Evolutionary conservation across 2,329 filamentous ascomycete species (phyloP).

Genomic region (Neonectria sp.): DNA sequence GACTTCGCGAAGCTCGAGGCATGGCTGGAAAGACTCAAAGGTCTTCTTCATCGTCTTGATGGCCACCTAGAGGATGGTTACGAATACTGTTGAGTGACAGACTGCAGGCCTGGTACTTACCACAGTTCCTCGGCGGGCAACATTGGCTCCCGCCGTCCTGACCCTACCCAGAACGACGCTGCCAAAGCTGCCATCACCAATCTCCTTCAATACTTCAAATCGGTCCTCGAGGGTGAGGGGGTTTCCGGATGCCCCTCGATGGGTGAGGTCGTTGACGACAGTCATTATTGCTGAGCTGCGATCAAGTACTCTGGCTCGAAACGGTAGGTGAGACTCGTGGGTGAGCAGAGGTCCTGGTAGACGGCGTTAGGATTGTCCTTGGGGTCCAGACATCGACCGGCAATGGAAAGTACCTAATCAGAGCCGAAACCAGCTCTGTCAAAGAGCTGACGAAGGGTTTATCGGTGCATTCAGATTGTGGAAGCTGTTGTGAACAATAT

Average conservation of each 20-base stretch:
- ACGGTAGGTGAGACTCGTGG: slow-evolving; percentile 35
- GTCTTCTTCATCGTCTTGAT: slow-evolving; percentile 99
- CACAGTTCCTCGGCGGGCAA: slow-evolving; percentile 92
- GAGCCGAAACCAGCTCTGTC: slow-evolving; percentile 51
- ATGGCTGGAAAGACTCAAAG: slow-evolving; percentile 92
- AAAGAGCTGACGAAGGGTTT: slow-evolving; percentile 53
- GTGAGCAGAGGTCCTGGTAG: slow-evolving; percentile 38
- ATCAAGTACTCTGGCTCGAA: slow-evolving; percentile 39
- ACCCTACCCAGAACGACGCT: slow-evolving; percentile 95
- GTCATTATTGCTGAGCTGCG: slow-evolving; percentile 73
- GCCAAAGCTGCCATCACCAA: slow-evolving; percentile 98
- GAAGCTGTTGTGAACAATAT: slow-evolving; percentile 31
- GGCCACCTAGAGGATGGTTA: slow-evolving; percentile 77
- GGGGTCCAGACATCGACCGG: slow-evolving; percentile 33
- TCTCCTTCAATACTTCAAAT: slow-evolving; percentile 97
- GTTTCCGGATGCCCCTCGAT: slow-evolving; percentile 74
- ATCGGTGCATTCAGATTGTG: slow-evolving; percentile 55
- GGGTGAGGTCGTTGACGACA: slow-evolving; percentile 80
- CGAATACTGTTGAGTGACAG: slow-evolving; percentile 29
- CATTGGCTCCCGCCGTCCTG: slow-evolving; percentile 88
- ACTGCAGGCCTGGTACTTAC: slow-evolving; percentile 69
- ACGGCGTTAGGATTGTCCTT: slow-evolving; percentile 40
- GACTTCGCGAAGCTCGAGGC: slow-evolving; percentile 94
- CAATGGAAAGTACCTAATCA: slow-evolving; percentile 45
- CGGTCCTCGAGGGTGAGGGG: slow-evolving; percentile 86